These are phyloP conservation scores for Leccinum olivaceopallidum DNA, from an alignment of 768 basidiomycete species.

Conservation along the genomic window DNA sequence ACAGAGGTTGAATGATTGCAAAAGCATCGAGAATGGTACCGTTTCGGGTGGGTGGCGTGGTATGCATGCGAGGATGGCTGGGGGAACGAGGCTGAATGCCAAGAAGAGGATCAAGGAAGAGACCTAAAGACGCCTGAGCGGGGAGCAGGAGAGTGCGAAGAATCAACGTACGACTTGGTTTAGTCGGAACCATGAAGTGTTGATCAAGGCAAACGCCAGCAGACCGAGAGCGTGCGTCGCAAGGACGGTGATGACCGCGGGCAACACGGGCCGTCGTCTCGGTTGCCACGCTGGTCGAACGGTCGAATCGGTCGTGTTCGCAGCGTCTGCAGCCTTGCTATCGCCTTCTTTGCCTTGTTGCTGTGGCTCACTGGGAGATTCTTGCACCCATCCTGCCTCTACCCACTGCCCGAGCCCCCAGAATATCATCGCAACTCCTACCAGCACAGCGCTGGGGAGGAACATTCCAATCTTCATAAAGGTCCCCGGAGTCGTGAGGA, in stretches of 20 bases:
- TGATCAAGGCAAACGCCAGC: conserved; percentile 49
- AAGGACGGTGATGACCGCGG: conserved; percentile 52
- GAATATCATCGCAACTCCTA: conserved; percentile 85
- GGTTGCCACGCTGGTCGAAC: conserved; percentile 8
- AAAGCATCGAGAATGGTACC: conserved; percentile 46
- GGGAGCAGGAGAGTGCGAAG: neutral
- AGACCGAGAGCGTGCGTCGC: conserved; percentile 57
- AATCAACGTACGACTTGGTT: conserved; percentile 40
- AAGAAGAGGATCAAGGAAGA: conserved; percentile 35
- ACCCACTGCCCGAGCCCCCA: conserved; percentile 77
- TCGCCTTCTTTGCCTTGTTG: conserved; percentile 9
- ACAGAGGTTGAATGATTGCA: conserved; percentile 79
- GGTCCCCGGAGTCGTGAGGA: conserved; percentile 50
- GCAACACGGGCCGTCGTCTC: conserved; percentile 55
- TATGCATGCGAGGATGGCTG: conserved; percentile 32
- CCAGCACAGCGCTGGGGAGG: conserved; percentile 82
- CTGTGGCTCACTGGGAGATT: conserved; percentile 2
- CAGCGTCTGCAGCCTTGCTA: conserved; percentile 11
- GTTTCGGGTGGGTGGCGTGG: conserved; percentile 25
- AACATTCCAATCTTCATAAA: conserved; percentile 93
- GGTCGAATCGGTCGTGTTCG: neutral
- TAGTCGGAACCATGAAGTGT: conserved; percentile 44
- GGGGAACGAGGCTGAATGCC: conserved; percentile 34
- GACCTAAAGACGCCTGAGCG: conserved; percentile 19
- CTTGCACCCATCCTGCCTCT: conserved; percentile 55